These are phyloP conservation scores for Hamigera avellanea DNA, from an alignment of 495 filamentous ascomycete genomes.

Conservation along the genomic window DNA sequence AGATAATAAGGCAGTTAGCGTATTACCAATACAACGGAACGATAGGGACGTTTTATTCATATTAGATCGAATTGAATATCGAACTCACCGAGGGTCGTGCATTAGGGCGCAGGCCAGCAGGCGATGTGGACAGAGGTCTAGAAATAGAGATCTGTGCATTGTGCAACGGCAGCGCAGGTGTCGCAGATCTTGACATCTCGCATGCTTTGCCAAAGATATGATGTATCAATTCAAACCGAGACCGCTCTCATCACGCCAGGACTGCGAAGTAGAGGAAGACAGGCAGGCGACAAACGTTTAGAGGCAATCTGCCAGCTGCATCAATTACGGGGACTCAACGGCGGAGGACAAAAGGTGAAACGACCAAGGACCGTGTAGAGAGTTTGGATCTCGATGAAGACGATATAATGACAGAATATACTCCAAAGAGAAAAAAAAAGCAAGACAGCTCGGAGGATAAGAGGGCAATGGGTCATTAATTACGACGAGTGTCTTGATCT, in stretches of 20 bases:
- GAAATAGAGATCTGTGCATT: constrained; percentile 31
- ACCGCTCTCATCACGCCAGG: constrained; percentile 19
- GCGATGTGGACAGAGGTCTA: constrained; percentile 23
- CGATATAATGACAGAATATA: background rate
- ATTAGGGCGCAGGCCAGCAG: constrained; percentile 22
- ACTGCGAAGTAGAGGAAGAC: constrained; percentile 1
- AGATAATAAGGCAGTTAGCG: constrained; percentile 2
- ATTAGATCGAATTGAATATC: no score
- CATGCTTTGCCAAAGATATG: constrained; percentile 27
- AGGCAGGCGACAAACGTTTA: no score
- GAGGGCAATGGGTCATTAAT: background rate
- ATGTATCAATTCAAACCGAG: constrained; percentile 1
- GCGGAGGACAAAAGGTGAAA: no score
- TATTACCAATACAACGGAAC: background rate
- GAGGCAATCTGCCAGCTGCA: no score
- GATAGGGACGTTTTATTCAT: no score
- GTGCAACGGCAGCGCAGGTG: constrained; percentile 45
- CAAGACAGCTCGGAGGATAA: constrained; percentile 4
- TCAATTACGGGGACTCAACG: no score
- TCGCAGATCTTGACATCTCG: constrained; percentile 51
- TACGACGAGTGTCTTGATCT: background rate
- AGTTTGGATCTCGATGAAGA: no score
- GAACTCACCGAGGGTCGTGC: constrained; percentile 23
- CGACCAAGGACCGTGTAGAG: no score
- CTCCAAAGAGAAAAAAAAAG: background rate